Percentiles rank a stretch among this genome's conserved stretches.
These are phyloP conservation scores for Paramarasmius palmivorus DNA, from an alignment of 1,284 basidiomycete genomes.

Conservation along the genomic window DNA sequence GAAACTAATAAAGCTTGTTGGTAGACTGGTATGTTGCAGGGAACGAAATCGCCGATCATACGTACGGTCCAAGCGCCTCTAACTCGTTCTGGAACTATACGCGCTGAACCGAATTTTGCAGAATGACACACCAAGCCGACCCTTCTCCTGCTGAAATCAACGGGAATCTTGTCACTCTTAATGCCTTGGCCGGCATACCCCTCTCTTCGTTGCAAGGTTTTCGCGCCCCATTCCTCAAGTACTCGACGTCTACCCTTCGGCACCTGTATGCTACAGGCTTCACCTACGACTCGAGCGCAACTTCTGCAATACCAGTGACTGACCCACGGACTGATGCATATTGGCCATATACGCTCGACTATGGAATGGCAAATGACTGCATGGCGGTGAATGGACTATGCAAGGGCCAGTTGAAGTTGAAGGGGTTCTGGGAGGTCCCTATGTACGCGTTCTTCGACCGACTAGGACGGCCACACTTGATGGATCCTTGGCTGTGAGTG, in stretches of 20 bases:
- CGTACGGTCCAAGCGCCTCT: slow-evolving; percentile 22
- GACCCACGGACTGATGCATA: slow-evolving; percentile 71
- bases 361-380: slow-evolving; percentile 83
- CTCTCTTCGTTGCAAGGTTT: slow-evolving; percentile 71
- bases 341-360: slow-evolving; percentile 75
- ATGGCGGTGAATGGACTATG: slow-evolving; percentile 57
- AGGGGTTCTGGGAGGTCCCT: slow-evolving; percentile 81
- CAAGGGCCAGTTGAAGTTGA: slow-evolving; percentile 71
- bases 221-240: slow-evolving; percentile 79
- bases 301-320: slow-evolving; percentile 69
- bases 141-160: slow-evolving; percentile 68
- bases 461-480: slow-evolving; percentile 65
- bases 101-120: too few species aligned
- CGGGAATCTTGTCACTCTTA: slow-evolving; percentile 80
- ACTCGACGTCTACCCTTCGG: slow-evolving; percentile 62
- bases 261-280: slow-evolving; percentile 58
- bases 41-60: slow-evolving; percentile 88
- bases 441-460: slow-evolving; percentile 80
- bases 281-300: slow-evolving; percentile 72
- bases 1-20: background rate
- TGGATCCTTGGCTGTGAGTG: slow-evolving; percentile 83
- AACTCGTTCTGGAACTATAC: too few species aligned
- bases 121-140: slow-evolving; percentile 75
- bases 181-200: slow-evolving; percentile 80
- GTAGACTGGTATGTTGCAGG: slow-evolving; percentile 80